Evolutionary conservation across 2,329 filamentous ascomycete species (phyloP).

Genomic region (Neobulgaria alba): DNA sequence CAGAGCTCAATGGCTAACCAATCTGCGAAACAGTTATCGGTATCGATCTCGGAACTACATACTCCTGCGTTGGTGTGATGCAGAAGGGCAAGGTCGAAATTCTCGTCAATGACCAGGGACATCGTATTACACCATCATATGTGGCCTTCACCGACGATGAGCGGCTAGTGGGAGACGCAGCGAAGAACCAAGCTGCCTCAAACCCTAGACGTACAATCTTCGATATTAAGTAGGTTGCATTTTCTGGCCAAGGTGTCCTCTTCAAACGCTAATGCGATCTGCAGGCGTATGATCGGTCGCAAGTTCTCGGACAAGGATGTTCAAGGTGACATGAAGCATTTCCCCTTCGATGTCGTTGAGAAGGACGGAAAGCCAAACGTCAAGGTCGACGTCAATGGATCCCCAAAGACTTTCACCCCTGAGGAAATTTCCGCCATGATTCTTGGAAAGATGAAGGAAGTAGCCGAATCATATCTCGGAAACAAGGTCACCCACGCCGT

Average conservation of each 20-base stretch:
- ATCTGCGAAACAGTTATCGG: constrained; percentile 58
- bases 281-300: constrained; percentile 73
- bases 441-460: constrained; percentile 77
- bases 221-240: constrained; percentile 68
- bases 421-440: constrained; percentile 78
- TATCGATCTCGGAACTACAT: constrained; percentile 91
- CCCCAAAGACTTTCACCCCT: constrained; percentile 66
- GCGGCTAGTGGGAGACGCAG: constrained; percentile 91
- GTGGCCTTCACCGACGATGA: constrained; percentile 97
- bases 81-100: constrained; percentile 92
- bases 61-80: constrained; percentile 91
- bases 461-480: constrained; percentile 69
- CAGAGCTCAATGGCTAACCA: constrained; percentile 7
- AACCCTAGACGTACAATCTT: constrained; percentile 72
- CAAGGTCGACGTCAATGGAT: constrained; percentile 58
- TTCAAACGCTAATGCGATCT: constrained; percentile 26
- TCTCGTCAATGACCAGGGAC: constrained; percentile 92
- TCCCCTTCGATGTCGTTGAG: constrained; percentile 89
- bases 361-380: constrained; percentile 87
- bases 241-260: constrained; percentile 6
- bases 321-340: constrained; percentile 93
- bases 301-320: constrained; percentile 80
- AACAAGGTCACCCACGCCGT: constrained; percentile 82
- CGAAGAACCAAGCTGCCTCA: constrained; percentile 85
- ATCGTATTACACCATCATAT: constrained; percentile 92